These are phyloP conservation scores for Chondrus crispus DNA, from an alignment of 23 red algal species.

Conservation along the genomic window DNA sequence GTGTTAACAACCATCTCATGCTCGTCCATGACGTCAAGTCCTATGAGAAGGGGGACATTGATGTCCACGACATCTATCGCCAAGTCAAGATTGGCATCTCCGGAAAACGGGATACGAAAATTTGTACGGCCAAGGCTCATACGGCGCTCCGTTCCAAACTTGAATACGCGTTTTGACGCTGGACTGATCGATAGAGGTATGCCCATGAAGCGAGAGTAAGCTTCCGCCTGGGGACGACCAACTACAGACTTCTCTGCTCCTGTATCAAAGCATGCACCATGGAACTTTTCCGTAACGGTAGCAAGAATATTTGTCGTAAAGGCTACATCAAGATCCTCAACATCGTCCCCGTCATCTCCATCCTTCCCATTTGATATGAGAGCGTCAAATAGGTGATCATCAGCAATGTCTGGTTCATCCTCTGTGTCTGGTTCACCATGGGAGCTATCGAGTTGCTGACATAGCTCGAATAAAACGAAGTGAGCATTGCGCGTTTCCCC, in stretches of 20 bases:
- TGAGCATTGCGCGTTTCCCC: background rate
- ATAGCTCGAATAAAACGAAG: background rate
- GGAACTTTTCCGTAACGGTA: background rate
- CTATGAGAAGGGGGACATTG: slow-evolving; percentile 12
- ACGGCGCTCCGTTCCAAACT: background rate
- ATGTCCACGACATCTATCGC: background rate
- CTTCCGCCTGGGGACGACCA: background rate
- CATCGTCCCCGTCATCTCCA: background rate
- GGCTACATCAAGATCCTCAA: background rate
- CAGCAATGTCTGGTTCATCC: background rate
- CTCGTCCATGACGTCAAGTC: background rate
- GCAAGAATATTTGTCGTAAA: background rate
- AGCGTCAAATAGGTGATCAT: background rate
- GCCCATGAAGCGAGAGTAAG: background rate
- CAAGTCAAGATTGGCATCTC: background rate
- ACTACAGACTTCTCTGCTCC: slow-evolving; percentile 1
- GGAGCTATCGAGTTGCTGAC: background rate
- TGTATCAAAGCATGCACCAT: slow-evolving; percentile 33
- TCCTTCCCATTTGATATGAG: background rate
- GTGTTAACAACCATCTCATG: background rate
- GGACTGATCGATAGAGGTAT: background rate
- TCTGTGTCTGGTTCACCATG: background rate
- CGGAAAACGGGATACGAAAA: background rate
- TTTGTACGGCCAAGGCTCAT: background rate
- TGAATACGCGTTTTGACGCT: background rate